Conservation (phyloP, 2,329 filamentous ascomycete genomes). For the Trichophyton simii region DNA sequence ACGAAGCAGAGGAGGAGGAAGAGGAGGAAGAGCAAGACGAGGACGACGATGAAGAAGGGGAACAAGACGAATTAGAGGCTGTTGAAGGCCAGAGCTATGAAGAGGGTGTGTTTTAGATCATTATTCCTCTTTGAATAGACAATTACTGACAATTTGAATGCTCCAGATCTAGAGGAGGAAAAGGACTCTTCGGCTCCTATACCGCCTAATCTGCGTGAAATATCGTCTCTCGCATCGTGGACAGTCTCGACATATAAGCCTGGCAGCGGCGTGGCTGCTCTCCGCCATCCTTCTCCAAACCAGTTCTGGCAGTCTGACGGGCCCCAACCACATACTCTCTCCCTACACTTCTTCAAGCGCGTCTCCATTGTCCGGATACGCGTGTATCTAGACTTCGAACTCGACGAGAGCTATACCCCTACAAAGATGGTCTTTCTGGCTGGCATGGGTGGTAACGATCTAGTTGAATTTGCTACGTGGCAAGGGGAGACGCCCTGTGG, state of each 20-base stretch:
- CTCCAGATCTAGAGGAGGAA: constrained; percentile 12
- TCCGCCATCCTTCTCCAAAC: constrained; percentile 44
- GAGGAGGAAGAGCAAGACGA: constrained; percentile 13
- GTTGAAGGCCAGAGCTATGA: constrained; percentile 10
- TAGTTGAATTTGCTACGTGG: constrained; percentile 77
- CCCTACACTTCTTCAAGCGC: constrained; percentile 49
- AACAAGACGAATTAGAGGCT: constrained; percentile 14
- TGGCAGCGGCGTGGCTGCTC: constrained; percentile 47
- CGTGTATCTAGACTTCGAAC: constrained; percentile 67
- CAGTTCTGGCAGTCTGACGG: constrained; percentile 57
- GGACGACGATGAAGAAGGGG: constrained; percentile 18
- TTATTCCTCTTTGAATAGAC: not conserved
- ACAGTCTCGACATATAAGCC: constrained; percentile 51
- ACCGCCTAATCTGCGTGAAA: constrained; percentile 43
- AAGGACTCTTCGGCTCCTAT: constrained; percentile 25
- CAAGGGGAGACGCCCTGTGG: constrained; percentile 66
- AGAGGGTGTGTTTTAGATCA: not conserved
- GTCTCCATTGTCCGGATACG: constrained; percentile 40
- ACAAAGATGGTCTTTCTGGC: constrained; percentile 82
- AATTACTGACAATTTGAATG: not conserved
- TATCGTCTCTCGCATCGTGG: constrained; percentile 54
- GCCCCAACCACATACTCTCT: constrained; percentile 51
- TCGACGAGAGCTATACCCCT: constrained; percentile 93
- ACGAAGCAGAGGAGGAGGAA: constrained; percentile 14
- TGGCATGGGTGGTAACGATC: constrained; percentile 80